These are phyloP conservation scores for Rhodotorula toruloides DNA, from an alignment of 768 basidiomycete genomes.

Conservation along the genomic window DNA sequence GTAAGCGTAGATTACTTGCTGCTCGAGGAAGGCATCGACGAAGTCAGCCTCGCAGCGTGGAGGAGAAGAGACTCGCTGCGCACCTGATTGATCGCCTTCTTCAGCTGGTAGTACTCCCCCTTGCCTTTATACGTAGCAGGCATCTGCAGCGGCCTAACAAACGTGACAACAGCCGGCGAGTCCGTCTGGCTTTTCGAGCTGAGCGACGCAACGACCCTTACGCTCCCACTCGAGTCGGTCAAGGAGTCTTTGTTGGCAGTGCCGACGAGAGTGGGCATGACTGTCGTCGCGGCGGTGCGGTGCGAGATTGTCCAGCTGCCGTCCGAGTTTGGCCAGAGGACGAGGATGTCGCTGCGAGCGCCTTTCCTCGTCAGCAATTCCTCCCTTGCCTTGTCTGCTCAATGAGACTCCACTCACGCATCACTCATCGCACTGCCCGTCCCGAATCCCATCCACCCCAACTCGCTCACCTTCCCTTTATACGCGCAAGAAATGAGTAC, in stretches of 20 bases:
- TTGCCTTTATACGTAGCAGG: constrained; percentile 3
- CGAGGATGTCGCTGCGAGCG: constrained; percentile 15
- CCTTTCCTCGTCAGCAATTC: too few relatives aligned
- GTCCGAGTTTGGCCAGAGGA: constrained; percentile 28
- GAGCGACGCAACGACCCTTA: constrained; percentile 13
- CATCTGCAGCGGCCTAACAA: constrained; percentile 7
- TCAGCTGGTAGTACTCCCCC: constrained; percentile 5
- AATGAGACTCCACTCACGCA: too few relatives aligned
- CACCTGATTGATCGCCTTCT: constrained; percentile 22
- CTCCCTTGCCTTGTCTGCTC: too few relatives aligned
- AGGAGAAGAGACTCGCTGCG: background rate
- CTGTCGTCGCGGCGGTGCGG: constrained; percentile 15
- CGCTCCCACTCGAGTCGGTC: background rate
- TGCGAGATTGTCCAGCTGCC: constrained; percentile 30
- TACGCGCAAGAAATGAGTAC: constrained; percentile 6
- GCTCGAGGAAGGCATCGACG: background rate
- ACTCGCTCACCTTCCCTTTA: background rate
- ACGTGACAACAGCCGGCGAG: constrained; percentile 18
- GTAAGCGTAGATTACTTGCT: constrained; percentile 19
- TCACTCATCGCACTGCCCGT: constrained; percentile 22
- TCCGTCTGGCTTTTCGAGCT: background rate
- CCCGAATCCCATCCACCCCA: constrained; percentile 17
- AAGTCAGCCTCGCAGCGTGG: background rate
- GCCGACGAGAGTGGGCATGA: constrained; percentile 18
- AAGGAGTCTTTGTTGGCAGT: background rate